Evolutionary conservation across 257 asterid species (phyloP), one percentile per base, ranked within the genome.

Genomic region (Solanum chmielewskii): DNA sequence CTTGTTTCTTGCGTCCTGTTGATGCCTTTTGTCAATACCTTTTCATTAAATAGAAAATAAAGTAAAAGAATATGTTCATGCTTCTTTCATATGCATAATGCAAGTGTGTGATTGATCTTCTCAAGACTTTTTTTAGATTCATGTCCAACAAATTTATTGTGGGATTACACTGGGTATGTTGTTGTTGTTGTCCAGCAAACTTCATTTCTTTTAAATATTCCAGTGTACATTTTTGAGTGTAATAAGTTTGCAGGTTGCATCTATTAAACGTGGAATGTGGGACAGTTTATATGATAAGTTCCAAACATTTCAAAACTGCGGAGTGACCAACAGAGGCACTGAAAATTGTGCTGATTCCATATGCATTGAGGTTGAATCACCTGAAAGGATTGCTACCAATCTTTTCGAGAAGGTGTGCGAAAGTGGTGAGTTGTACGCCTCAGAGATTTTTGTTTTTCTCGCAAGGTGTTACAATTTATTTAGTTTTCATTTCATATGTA

Each of bases 231-330:
- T 31, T 78, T 83, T 69, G 45, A 41, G 77, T 76, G 82, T 87
- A 78, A 87, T 89, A 87, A 66, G 90, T 69, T 89, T 87, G 86
- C 97, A 96, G 99, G 96, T 96, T 78, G 88, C 93, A 74, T 93
- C 92, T 86, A 95, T 96, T 33, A 94, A 92, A 89, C 84, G 81
- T 88, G 98, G 98, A 87, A 88, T 94, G 88, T 92, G 93, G 93
- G 98, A 94, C 89, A 94, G 91, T 89, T 91, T 93, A 92, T 92
- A 94, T 85, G 98, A 96, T 88, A 76, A 95, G 75, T 80, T 93
- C 89, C 93, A 89, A 85, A 88, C 89, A 68, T 71, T 88, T 41
- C 85, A 86, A 86, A 91, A 91, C 77, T 90, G 76, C 78, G 92
- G 89, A 31, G 35, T 69, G 71, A 91, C 83, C 41, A 89, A 86